Conservation (phyloP, 2,329 filamentous ascomycete species). For the Gaeumannomyces sp. region DNA sequence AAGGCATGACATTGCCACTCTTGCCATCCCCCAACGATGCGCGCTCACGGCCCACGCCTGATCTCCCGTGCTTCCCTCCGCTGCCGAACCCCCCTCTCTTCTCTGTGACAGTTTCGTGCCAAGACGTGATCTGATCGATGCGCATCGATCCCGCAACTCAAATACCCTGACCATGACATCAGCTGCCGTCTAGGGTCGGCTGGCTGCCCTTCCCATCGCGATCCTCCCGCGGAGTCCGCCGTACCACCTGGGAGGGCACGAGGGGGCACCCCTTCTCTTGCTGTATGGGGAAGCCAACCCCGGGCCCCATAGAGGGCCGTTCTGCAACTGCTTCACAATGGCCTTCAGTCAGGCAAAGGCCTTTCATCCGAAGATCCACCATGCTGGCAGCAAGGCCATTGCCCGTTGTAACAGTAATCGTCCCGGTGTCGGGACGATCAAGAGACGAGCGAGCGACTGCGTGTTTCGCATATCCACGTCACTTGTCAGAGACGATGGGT, state of each 20-base stretch:
- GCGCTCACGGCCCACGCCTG: too few species aligned
- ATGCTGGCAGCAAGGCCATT: not conserved
- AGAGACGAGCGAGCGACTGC: not conserved
- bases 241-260: not conserved
- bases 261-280: not conserved
- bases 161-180: not conserved
- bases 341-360: not conserved
- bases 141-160: not conserved
- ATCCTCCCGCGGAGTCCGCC: not conserved
- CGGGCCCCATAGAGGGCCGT: not conserved
- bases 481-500: not conserved
- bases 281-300: not conserved
- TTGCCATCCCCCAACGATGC: too few species aligned
- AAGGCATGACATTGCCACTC: too few species aligned
- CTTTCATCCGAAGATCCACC: not conserved
- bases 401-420: not conserved
- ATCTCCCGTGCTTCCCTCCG: too few species aligned
- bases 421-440: not conserved
- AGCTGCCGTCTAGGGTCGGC: too few species aligned
- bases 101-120: not conserved
- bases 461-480: not conserved
- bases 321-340: not conserved
- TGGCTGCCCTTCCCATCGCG: not conserved
- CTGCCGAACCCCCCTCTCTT: too few species aligned
- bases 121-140: conserved; percentile 6